A percentile compares a stretch with the other conserved stretches of the same genome.
phyloP scores from a whole-genome alignment of 805 yeast genomes.

The Millerago galiae region DNA sequence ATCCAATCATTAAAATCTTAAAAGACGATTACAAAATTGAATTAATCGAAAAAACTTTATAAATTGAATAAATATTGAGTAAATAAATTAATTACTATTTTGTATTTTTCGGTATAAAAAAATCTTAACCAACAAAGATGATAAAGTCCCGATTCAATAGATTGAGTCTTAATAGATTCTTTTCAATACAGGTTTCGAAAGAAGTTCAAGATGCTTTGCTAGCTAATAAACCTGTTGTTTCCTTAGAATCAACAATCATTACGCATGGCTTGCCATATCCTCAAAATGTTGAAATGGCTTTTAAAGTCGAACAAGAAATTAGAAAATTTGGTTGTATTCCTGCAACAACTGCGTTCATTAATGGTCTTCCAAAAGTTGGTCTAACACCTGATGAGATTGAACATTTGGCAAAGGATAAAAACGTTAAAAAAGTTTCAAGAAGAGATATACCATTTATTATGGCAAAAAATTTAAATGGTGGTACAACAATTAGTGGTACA shows the following conservation, averaged over 20 bases:
- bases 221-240: slow-evolving; percentile 61
- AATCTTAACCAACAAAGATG: neutral
- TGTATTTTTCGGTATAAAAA: neutral
- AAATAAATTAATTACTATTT: no score
- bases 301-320: slow-evolving; percentile 53
- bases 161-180: neutral
- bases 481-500: slow-evolving; percentile 86
- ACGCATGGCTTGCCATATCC: slow-evolving; percentile 90
- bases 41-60: slow-evolving; percentile 76
- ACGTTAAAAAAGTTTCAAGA: slow-evolving; percentile 62
- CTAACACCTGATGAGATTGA: slow-evolving; percentile 41
- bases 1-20: slow-evolving; percentile 85
- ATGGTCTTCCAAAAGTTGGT: slow-evolving; percentile 72
- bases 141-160: neutral
- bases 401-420: slow-evolving; percentile 30
- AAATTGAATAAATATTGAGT: slow-evolving; percentile 1
- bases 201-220: slow-evolving; percentile 61
- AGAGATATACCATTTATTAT: slow-evolving; percentile 72
- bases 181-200: slow-evolving; percentile 22
- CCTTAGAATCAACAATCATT: slow-evolving; percentile 81
- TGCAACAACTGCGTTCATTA: slow-evolving; percentile 75
- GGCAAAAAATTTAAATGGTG: slow-evolving; percentile 63
- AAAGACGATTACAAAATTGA: slow-evolving; percentile 85
- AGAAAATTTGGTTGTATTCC: slow-evolving; percentile 66
- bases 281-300: slow-evolving; percentile 66